Percentiles rank a stretch among this genome's conserved stretches.
These are phyloP conservation scores for Globisporangium spiculum DNA, from an alignment of 352 stramenopile species.

Conservation along the genomic window DNA sequence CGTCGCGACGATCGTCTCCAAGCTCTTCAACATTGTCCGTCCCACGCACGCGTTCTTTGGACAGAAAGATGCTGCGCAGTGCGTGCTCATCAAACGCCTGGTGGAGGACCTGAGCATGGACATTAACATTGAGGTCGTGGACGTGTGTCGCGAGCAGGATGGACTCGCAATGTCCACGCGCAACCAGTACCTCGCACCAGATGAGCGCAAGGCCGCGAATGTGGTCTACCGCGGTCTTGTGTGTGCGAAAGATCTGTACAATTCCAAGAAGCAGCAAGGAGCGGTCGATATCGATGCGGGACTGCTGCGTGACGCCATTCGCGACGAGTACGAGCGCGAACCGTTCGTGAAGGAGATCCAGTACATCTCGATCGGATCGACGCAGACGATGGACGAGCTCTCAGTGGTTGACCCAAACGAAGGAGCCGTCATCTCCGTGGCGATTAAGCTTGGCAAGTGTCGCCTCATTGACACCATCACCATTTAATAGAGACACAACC, in stretches of 20 bases:
- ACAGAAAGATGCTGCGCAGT: conserved; percentile 99
- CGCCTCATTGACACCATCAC: conserved; percentile 98
- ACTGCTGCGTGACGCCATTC: conserved; percentile 40
- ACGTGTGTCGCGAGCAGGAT: conserved; percentile 93
- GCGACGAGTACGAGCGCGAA: conserved; percentile 71
- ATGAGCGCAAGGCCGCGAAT: conserved; percentile 85
- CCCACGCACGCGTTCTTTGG: conserved; percentile 98
- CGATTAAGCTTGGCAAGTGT: conserved; percentile 93
- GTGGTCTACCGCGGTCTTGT: conserved; percentile 87
- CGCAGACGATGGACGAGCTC: conserved; percentile 94
- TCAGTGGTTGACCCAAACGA: conserved; percentile 55
- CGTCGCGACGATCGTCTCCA: conserved; percentile 98
- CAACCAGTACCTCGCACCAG: conserved; percentile 95
- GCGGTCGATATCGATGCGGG: conserved; percentile 27
- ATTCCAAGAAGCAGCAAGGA: conserved; percentile 13
- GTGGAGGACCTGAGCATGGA: conserved; percentile 97
- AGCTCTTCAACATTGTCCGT: conserved; percentile 99
- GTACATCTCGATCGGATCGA: conserved; percentile 95
- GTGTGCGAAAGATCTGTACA: conserved; percentile 48
- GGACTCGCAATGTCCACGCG: conserved; percentile 97
- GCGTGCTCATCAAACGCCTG: conserved; percentile 93
- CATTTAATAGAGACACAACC: conserved; percentile 33
- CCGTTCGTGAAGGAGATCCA: conserved; percentile 92
- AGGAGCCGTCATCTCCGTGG: conserved; percentile 93
- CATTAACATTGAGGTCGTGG: conserved; percentile 89